A percentile compares a stretch with the other conserved stretches of the same genome.
phyloP scores from a whole-genome alignment of 768 basidiomycete species.

The Trametes elegans region DNA sequence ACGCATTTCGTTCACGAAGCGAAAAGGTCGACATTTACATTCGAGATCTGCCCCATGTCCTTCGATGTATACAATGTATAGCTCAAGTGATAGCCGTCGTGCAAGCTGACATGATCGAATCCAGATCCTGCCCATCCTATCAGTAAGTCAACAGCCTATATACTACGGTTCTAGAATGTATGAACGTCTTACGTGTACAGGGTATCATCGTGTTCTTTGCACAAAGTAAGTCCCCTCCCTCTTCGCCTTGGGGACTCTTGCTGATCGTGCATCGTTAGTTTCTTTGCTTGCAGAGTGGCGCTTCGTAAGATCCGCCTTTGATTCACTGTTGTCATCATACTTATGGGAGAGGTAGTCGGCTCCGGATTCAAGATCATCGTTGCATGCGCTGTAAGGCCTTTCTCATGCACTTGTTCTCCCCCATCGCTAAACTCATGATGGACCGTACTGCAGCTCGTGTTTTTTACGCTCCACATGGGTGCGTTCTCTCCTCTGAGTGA shows the following conservation, averaged over 20 bases:
- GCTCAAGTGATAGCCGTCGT: no score
- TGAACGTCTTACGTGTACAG: no score
- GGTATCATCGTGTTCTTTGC: neutral
- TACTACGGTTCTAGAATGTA: neutral
- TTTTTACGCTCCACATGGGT: neutral
- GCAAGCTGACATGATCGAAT: no score
- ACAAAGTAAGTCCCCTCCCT: neutral
- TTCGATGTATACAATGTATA: no score
- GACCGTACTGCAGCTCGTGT: neutral
- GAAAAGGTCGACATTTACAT: no score
- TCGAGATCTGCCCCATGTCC: no score
- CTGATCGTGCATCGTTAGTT: neutral
- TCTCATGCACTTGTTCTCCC: neutral
- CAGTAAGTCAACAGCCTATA: neutral
- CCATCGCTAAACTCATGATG: neutral
- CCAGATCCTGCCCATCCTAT: neutral
- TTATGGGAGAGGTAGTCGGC: neutral
- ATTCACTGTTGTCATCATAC: neutral
- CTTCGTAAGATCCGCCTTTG: neutral
- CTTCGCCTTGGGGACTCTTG: no score
- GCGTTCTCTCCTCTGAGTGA: neutral
- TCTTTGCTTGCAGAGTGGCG: neutral
- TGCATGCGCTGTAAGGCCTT: neutral
- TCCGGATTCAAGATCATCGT: neutral
- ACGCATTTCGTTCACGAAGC: neutral